These are phyloP conservation scores for Chytriomyces confervae DNA, from an alignment of 192 early-diverging fungal genomes.

Conservation along the genomic window DNA sequence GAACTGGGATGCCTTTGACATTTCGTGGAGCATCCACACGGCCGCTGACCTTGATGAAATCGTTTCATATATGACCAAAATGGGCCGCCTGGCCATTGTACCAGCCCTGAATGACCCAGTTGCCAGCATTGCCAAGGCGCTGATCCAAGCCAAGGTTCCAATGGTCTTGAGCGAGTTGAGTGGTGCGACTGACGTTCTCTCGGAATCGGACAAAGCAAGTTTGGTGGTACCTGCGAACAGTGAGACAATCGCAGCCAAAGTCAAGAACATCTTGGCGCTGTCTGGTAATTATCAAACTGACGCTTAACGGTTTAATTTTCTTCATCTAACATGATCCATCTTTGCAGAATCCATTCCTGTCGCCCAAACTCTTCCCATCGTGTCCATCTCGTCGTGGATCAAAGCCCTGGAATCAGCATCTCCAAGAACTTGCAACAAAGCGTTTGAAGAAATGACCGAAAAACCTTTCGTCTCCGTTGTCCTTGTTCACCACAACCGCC, in stretches of 20 bases:
- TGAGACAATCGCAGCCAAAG: conserved; percentile 17
- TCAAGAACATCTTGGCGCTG: conserved; percentile 7
- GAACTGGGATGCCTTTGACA: conserved; percentile 43
- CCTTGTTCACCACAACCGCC: conserved; percentile 49
- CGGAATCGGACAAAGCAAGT: conserved; percentile 19
- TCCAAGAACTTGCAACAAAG: conserved; percentile 11
- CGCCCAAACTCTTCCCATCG: background rate
- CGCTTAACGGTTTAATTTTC: background rate
- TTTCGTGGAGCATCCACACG: conserved; percentile 32
- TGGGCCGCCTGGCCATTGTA: conserved; percentile 33
- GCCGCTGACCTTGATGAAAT: conserved; percentile 23
- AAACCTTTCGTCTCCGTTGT: conserved; percentile 48
- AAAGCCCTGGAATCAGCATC: background rate
- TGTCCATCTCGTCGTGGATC: conserved; percentile 23
- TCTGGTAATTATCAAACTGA: background rate
- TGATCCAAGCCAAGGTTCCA: conserved; percentile 33
- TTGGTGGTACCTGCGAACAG: conserved; percentile 20
- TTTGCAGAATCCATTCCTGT: background rate
- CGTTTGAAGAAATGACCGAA: conserved; percentile 29
- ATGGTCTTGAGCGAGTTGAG: conserved; percentile 29
- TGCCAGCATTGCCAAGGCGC: conserved; percentile 30
- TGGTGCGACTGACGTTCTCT: conserved; percentile 37
- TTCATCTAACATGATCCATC: background rate
- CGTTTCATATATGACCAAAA: conserved; percentile 24
- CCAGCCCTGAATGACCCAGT: conserved; percentile 38